Evolutionary conservation across 2,329 filamentous ascomycete species (phyloP), one percentile per base, ranked within the genome.

Genomic region (Pleoardoris graminearum): DNA sequence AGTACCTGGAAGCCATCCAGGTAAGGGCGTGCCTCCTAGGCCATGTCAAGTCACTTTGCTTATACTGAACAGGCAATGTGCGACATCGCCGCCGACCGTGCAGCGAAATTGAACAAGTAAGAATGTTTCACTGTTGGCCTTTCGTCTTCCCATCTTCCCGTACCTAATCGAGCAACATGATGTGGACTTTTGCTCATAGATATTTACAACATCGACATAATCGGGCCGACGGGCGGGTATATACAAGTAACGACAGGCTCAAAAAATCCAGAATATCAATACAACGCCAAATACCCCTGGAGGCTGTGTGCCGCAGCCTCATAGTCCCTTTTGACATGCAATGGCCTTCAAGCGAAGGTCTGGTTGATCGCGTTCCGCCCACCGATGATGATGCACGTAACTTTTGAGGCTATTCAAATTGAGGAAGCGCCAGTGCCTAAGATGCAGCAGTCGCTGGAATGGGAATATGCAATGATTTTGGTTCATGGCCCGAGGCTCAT

Each of bases 61-160:
- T 22, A 11, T 7, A 7, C 19, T 11, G 12, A 17, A 32, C 50
- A 91, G 88, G 91, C 92, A 35, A 96, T 97, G 90, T 91, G 90
- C 67, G 89, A 91, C 64, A 97, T 97, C 67, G 92, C 92, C 25
- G 82, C 84, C 46, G 90, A 96, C 66, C 83, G 92, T 43, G 90
- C 87, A 1, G 71, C 74, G 27, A 95, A 91, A 72, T 55, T 72
- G 8, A 57, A 65, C 14, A 52, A 53, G 4, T 57, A 23, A 21
- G 19, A 16, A 4, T 6, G 6, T 32, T 22, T 10, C 21, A 2
- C 21, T 11, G 12, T n/a, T n/a, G 27, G 29, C 12, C 7, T 16
- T 16, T 7, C 10, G 14, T 4, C 3, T 19, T 37, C n/a, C n/a
- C 44, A 27, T 19, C n/a, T 27, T 47, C n/a, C n/a, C 30, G 11